Conservation (phyloP, 1,139 yeast genomes). For the Candida dubliniensis region DNA sequence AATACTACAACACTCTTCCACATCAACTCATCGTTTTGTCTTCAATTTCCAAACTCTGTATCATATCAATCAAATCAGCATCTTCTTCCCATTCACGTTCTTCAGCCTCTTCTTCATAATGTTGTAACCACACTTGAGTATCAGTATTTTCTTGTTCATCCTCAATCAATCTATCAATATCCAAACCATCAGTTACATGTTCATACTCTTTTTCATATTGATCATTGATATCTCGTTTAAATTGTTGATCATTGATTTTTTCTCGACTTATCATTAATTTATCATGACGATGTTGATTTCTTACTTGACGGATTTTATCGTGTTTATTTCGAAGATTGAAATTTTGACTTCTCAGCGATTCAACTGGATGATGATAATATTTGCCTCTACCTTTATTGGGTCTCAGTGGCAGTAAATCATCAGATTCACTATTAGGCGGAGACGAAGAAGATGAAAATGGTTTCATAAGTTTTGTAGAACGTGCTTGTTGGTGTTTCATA, state of each 20-base stretch:
- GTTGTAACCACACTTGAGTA: constrained; percentile 1
- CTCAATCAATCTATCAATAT: constrained; percentile 30
- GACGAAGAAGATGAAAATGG: constrained; percentile 25
- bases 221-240: constrained; percentile 17
- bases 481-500: constrained; percentile 18
- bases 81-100: constrained; percentile 10
- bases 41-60: constrained; percentile 7
- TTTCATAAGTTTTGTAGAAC: constrained; percentile 19
- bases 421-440: neutral
- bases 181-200: constrained; percentile 19
- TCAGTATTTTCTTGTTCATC: constrained; percentile 25
- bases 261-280: constrained; percentile 26
- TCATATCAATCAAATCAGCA: constrained; percentile 14
- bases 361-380: constrained; percentile 7
- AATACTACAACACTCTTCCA: no score
- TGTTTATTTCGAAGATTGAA: constrained; percentile 29
- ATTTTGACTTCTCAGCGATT: constrained; percentile 2
- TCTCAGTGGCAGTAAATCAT: constrained; percentile 7
- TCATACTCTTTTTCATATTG: constrained; percentile 20
- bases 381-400: constrained; percentile 1
- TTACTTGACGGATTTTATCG: constrained; percentile 25
- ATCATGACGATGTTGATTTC: constrained; percentile 31
- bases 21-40: no score
- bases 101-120: constrained; percentile 6
- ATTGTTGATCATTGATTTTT: constrained; percentile 25